Conservation (phyloP, 2,329 filamentous ascomycete species). For the Exophiala lecanii-corni region DNA sequence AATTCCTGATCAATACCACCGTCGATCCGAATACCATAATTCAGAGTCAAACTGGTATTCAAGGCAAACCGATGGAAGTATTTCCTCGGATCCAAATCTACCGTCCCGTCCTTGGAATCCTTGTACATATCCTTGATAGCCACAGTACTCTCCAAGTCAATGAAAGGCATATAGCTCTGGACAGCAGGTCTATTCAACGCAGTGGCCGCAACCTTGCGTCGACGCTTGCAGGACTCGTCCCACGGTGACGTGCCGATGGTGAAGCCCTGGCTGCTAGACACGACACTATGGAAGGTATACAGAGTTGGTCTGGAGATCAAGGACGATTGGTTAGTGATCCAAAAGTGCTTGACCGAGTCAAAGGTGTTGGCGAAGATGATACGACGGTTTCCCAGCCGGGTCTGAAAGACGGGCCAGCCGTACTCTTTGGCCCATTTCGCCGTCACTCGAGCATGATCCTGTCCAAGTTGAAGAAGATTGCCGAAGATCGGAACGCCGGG, state of each 20-base stretch:
- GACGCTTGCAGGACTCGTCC: slow-evolving; percentile 73
- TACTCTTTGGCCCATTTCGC: slow-evolving; percentile 57
- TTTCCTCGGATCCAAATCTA: slow-evolving; percentile 64
- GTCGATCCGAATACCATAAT: slow-evolving; percentile 72
- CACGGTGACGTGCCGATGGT: slow-evolving; percentile 81
- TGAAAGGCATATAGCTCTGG: slow-evolving; percentile 75
- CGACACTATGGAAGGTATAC: slow-evolving; percentile 76
- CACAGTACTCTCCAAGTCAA: slow-evolving; percentile 68
- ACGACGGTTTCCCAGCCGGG: slow-evolving; percentile 42
- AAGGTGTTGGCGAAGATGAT: slow-evolving; percentile 77
- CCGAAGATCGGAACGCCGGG: slow-evolving; percentile 61
- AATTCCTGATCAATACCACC: slow-evolving; percentile 64
- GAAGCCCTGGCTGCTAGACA: slow-evolving; percentile 71
- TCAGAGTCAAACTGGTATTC: slow-evolving; percentile 71
- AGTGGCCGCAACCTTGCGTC: slow-evolving; percentile 73
- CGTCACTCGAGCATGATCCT: slow-evolving; percentile 52
- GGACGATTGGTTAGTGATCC: slow-evolving; percentile 73
- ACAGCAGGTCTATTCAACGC: slow-evolving; percentile 72
- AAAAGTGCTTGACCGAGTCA: slow-evolving; percentile 65
- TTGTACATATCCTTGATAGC: slow-evolving; percentile 68
- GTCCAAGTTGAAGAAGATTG: slow-evolving; percentile 57
- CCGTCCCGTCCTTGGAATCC: slow-evolving; percentile 57
- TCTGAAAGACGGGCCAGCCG: slow-evolving; percentile 58
- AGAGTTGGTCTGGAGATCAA: slow-evolving; percentile 72
- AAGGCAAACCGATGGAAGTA: slow-evolving; percentile 73